Base-by-base conservation (phyloP, 2,329 filamentous ascomycete species). In the Hymenoscyphus infarciens region DNA sequence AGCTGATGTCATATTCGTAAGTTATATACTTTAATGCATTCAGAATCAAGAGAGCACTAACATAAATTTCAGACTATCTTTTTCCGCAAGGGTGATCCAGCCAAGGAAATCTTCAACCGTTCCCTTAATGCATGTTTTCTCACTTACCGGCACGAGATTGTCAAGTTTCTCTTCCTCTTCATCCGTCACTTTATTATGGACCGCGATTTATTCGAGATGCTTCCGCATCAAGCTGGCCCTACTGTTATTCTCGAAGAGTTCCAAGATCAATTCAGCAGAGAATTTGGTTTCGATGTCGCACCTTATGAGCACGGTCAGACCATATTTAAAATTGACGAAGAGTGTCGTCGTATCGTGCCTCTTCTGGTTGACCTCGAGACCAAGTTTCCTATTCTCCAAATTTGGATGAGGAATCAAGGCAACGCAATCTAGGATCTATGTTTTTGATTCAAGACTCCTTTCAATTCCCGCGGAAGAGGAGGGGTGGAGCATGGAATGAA, bases 1-100 rank as follows among this genome's bases (percentile, higher is more conserved):
- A 13, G 57, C 62, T 25, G 67, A 70, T 61, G 67, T 72, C 19
- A 67, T 72, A 5, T 69, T 67, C 58, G 69, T 70, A 65, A 65
- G 67, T 33, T 2, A 52, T 11, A 11, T 22, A 52, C 25, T 15
- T 45, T 56, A 13, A 29, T 27, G 22, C n/a, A 22, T 25, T 11
- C 38, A 35, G 39, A 29, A 29, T 19, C 8, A 38, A 35, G 13
- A 38, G 35, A 33, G 31, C 16, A 11, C 52, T 56, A 45, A 57
- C 59, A 25, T 52, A 25, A 11, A 55, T 63, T 52, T 57, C 27
- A 70, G 68, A 68, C 65, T 10, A 60, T 72, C 16, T 63, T 61
- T 22, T 62, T 71, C 35, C 60, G 49, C 4, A 19, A 55, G 1
- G 56, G 45, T 39, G 65, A 69, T 54, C 53, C 19, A 22, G 59